phyloP scores from a whole-genome alignment of 805 yeast genomes.

The Ogataea trehalophila region DNA sequence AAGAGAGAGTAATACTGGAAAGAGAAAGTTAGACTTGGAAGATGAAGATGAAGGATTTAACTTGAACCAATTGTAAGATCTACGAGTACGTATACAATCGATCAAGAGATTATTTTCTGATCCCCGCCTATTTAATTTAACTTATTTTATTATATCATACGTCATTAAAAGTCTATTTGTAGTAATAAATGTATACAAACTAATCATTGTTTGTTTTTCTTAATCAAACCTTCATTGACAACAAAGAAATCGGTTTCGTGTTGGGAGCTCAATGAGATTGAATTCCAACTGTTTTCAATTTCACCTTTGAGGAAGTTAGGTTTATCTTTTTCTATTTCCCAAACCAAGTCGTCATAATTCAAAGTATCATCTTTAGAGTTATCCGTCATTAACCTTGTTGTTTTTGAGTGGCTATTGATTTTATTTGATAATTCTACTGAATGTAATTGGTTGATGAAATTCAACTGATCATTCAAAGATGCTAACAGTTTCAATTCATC shows the following conservation, averaged over 20 bases:
- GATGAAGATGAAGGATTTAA: conserved; percentile 43
- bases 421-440: conserved; percentile 15
- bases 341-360: conserved; percentile 28
- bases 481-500: conserved; percentile 29
- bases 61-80: conserved; percentile 7
- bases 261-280: conserved; percentile 31
- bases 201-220: conserved; percentile 26
- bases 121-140: background rate
- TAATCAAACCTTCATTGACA: conserved; percentile 43
- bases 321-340: conserved; percentile 16
- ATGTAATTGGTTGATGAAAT: conserved; percentile 45
- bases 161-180: background rate
- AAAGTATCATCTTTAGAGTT: conserved; percentile 16
- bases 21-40: conserved; percentile 63
- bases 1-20: conserved; percentile 59
- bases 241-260: conserved; percentile 37
- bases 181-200: background rate
- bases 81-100: background rate
- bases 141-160: background rate
- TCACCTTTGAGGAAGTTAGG: conserved; percentile 37
- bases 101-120: background rate
- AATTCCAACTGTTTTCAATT: conserved; percentile 36
- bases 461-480: conserved; percentile 42
- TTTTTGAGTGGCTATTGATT: conserved; percentile 4
- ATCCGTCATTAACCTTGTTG: conserved; percentile 29